phyloP scores from a whole-genome alignment of 2,329 filamentous ascomycete species.

The Calonectria montana region DNA sequence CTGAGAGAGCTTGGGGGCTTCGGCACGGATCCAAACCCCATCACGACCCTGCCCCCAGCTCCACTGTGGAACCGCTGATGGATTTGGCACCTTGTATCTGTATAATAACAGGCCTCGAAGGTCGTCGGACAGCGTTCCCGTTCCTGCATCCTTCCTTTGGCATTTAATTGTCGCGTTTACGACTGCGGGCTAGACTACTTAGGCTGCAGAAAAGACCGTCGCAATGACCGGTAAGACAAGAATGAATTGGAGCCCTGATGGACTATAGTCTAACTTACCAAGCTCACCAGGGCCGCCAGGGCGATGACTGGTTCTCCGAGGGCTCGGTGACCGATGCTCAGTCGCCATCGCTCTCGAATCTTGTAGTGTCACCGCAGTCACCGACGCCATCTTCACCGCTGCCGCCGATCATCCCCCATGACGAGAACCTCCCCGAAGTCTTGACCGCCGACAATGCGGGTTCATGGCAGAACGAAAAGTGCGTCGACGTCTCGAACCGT shows the following conservation, averaged over 20 bases:
- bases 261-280: neutral
- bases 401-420: neutral
- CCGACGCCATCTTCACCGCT: no score
- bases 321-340: no score
- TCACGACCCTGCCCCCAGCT: neutral
- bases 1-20: neutral
- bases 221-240: neutral
- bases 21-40: neutral
- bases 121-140: neutral
- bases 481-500: neutral
- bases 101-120: neutral
- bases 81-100: neutral
- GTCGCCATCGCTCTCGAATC: no score
- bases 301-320: neutral
- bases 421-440: neutral
- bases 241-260: neutral
- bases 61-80: neutral
- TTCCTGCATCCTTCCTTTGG: constrained; percentile 3
- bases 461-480: neutral
- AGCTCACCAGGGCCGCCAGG: neutral
- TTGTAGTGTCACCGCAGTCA: no score
- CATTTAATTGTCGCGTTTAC: neutral
- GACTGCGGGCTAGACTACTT: neutral
- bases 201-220: neutral
- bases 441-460: neutral